A percentile compares a stretch with the other conserved stretches of the same genome.
Evolutionary conservation across 1,139 yeast genomes (phyloP).

Genomic region (Saccharomyces uvarum): DNA sequence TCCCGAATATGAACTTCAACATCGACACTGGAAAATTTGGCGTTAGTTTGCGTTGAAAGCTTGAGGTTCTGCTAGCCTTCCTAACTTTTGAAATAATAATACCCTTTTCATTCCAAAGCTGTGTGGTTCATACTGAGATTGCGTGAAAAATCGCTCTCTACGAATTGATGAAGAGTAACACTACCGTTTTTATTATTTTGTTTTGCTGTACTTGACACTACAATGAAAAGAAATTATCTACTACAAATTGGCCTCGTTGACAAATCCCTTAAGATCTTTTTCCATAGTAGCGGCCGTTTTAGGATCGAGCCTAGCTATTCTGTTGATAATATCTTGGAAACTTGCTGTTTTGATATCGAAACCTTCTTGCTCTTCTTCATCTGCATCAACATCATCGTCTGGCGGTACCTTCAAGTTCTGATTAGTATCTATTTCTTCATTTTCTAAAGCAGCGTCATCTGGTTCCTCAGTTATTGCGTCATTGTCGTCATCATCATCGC

Average conservation of each 20-base stretch:
- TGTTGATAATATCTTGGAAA: constrained; percentile 35
- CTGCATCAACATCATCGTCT: constrained; percentile 20
- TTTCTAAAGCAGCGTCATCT: constrained; percentile 28
- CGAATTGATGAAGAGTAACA: background rate
- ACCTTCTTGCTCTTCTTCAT: constrained; percentile 24
- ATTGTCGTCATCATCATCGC: constrained; percentile 31
- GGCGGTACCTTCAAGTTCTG: constrained; percentile 12
- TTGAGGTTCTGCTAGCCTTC: background rate
- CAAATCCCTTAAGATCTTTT: constrained; percentile 36
- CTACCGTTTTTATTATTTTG: background rate
- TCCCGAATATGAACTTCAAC: constrained; percentile 11
- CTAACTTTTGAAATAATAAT: background rate
- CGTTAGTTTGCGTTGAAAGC: background rate
- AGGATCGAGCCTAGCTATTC: constrained; percentile 34
- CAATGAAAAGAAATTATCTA: background rate
- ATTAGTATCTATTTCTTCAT: constrained; percentile 27
- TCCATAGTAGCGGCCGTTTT: constrained; percentile 36
- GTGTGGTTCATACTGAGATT: background rate
- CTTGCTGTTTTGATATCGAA: constrained; percentile 32
- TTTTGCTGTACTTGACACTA: background rate
- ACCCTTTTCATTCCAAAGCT: background rate
- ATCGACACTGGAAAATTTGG: constrained; percentile 1
- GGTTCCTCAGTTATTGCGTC: constrained; percentile 32
- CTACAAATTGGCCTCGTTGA: constrained; percentile 40
- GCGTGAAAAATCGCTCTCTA: background rate